Conservation (phyloP, 441 rosid genomes). For the Pelargonium citronellum region DNA sequence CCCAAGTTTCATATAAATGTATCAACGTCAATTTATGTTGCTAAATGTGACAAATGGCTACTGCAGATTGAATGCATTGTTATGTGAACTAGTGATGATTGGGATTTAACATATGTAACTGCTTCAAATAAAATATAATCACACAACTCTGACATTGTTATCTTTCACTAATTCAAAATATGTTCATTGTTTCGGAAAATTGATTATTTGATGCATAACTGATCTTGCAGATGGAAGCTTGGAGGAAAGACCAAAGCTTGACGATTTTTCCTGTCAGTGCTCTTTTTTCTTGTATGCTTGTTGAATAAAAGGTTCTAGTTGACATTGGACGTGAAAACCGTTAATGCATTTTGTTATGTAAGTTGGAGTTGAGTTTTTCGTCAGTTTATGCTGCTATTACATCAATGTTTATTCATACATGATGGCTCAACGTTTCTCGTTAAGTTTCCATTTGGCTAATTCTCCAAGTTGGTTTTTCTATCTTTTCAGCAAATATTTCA, state of each 20-base stretch:
- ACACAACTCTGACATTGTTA: not conserved
- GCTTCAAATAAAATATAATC: not conserved
- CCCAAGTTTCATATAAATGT: too few species aligned
- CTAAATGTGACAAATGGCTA: too few species aligned
- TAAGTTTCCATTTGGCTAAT: not conserved
- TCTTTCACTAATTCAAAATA: not conserved
- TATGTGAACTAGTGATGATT: not conserved
- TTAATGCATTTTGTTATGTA: not conserved
- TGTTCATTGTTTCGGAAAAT: not conserved
- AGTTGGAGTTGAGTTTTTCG: not conserved
- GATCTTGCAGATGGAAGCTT: slow-evolving; percentile 3
- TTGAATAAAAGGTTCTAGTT: not conserved
- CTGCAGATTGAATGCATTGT: not conserved
- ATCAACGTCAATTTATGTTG: too few species aligned
- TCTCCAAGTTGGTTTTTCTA: not conserved
- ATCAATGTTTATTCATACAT: not conserved
- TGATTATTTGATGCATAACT: not conserved
- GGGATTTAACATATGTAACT: not conserved
- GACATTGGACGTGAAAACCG: not conserved
- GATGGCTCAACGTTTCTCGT: not conserved
- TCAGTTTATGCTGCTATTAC: not conserved
- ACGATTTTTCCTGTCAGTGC: not conserved
- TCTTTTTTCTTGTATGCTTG: not conserved
- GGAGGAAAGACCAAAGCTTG: not conserved
- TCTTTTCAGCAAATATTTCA: not conserved